Base-by-base conservation (phyloP, 371 early-diverging fungal genomes). In the Conidiobolus incongruus region DNA sequence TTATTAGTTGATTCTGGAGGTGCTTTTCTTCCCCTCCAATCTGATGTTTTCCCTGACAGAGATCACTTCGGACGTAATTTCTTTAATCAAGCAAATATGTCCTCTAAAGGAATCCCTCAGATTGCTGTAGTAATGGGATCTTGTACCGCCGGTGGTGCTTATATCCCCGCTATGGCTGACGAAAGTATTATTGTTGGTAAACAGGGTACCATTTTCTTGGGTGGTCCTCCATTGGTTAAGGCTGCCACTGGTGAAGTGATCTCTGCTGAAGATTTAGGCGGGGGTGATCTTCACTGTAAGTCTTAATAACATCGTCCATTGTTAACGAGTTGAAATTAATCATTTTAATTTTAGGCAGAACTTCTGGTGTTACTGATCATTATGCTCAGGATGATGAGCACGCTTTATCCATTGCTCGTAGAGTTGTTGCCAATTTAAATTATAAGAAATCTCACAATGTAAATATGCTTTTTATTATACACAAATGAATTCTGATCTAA, bases 111-210 rank as follows among this genome's bases (percentile, higher is more conserved):
- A 28, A 89, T 91, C 40, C 89, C 91, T 35, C 90, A 94, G 62
- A 77, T 96, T 38, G 94, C 97, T 24, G 84, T 90, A 36, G 97
- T 96, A 8, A 67, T 96, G 70, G 97, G 97, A 8, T 86, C 87
- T 6, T 96, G 94, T 68, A 92, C 93, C n/a, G 96, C 96, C 19
- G 96, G 88, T 53, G 95, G 96, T 47, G 96, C 96, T 5, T 96
- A 96, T 56, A 92, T 93, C 15, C 96, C 96, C 31, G 94, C 94
- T 22, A 96, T 96, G 96, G 86, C 94, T 15, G 95, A 94, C 50
- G 94, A 96, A 62, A 82, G 81, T 62, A 78, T 96, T 47, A 96
- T 96, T 60, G 94, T 96, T 37, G 64, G 67, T 42, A 81, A 84
- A 37, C 92, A 96, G 60, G 96, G 96, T 15, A 96, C 96, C 8